phyloP scores from a whole-genome alignment of 345 rosid species.

The Sonneratia caseolaris region DNA sequence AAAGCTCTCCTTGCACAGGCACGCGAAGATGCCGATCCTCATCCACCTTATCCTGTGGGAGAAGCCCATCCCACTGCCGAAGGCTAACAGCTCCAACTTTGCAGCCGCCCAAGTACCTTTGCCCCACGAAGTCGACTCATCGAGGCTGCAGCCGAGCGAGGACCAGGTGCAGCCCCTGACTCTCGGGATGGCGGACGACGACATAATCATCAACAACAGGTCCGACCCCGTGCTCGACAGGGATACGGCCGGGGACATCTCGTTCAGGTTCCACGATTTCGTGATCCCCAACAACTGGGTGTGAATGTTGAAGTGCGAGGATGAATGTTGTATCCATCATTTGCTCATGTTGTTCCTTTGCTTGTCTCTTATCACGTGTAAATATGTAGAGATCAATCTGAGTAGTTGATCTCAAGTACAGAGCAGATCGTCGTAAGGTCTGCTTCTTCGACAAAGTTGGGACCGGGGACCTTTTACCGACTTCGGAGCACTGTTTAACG shows the following conservation, averaged over 20 bases:
- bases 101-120: conserved; percentile 20
- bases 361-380: background rate
- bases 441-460: background rate
- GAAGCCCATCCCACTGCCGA: conserved; percentile 14
- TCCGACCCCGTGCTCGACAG: conserved; percentile 31
- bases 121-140: conserved; percentile 26
- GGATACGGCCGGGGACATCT: conserved; percentile 64
- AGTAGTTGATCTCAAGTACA: background rate
- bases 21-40: conserved; percentile 60
- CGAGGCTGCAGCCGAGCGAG: conserved; percentile 31
- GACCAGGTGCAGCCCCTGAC: conserved; percentile 57
- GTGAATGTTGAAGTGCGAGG: conserved; percentile 8
- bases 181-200: conserved; percentile 16
- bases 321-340: background rate
- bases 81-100: conserved; percentile 18
- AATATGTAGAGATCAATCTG: conserved; percentile 1
- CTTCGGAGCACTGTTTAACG: background rate
- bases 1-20: conserved; percentile 85
- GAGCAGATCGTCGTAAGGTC: background rate
- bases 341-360: background rate
- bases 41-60: conserved; percentile 74
- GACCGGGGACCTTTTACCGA: background rate
- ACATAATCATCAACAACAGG: conserved; percentile 12
- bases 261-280: conserved; percentile 80
- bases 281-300: conserved; percentile 57